These are phyloP conservation scores for Penicillium pancosmium DNA, from an alignment of 495 filamentous ascomycete species.

Conservation along the genomic window DNA sequence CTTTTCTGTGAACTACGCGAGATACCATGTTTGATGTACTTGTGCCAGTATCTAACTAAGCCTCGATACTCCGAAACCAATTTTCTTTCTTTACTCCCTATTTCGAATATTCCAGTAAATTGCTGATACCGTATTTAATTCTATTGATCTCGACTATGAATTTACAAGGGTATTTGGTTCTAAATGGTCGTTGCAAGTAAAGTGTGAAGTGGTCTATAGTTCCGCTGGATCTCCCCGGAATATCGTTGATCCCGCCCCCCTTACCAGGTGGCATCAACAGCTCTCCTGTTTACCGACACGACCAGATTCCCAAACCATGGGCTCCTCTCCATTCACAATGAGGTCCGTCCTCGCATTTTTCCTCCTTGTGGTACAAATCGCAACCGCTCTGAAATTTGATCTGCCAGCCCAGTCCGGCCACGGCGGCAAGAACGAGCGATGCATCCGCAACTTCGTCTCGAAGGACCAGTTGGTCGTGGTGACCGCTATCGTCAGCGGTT, in stretches of 20 bases:
- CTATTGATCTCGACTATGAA: too few relatives aligned
- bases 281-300: slow-evolving; percentile 29
- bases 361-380: slow-evolving; percentile 56
- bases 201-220: slow-evolving; percentile 5
- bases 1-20: slow-evolving; percentile 29
- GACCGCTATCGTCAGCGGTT: slow-evolving; percentile 84
- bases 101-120: background rate
- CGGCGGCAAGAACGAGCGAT: slow-evolving; percentile 72
- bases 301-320: slow-evolving; percentile 35
- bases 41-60: slow-evolving; percentile 25
- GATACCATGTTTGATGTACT: slow-evolving; percentile 33
- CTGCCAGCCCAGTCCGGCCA: slow-evolving; percentile 67
- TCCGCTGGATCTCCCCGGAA: slow-evolving; percentile 16
- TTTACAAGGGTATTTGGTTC: too few relatives aligned
- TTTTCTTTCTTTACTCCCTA: slow-evolving; percentile 2
- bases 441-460: slow-evolving; percentile 94
- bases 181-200: too few relatives aligned
- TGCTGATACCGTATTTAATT: too few relatives aligned
- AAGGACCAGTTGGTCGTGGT: slow-evolving; percentile 97
- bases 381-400: slow-evolving; percentile 90
- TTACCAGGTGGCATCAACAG: slow-evolving; percentile 40
- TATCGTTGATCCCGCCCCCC: slow-evolving; percentile 28
- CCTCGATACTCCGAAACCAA: slow-evolving; percentile 18
- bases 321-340: slow-evolving; percentile 36
- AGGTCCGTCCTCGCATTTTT: slow-evolving; percentile 41